Evolutionary conservation across 1,139 yeast genomes (phyloP), one percentile per base, ranked within the genome.

Genomic region (Hanseniaspora gamundiae): DNA sequence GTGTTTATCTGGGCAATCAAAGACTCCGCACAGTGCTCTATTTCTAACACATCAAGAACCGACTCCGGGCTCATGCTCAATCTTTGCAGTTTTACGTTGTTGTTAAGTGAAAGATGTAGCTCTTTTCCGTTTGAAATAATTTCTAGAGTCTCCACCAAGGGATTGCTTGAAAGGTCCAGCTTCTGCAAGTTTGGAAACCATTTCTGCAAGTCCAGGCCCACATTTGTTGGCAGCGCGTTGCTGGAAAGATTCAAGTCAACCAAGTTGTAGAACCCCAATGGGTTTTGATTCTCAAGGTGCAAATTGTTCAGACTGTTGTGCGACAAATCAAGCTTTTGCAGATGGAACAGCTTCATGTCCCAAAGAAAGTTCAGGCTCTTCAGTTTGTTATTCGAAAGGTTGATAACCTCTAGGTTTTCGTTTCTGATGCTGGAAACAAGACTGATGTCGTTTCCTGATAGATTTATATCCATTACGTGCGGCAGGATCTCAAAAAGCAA

Each of bases 351-450:
- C 13, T n/a, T 22, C 6, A 21, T 17, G 14, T n/a, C n/a, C 39
- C 27, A 24, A n/a, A 36, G 8, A n/a, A n/a, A 21, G 28, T n/a
- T 36, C n/a, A 36, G 4, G 11, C 11, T 13, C n/a, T 44, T 51
- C 33, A 54, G 36, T 13, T 40, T 41, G 47, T 56, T 57, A 36
- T 51, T 42, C 6, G 52, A 49, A 19, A 56, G 41, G 27, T 55
- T 47, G 6, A 57, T 26, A 21, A 46, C 46, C 42, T 56, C 59
- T 35, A 57, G 40, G 42, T 57, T 56, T n/a, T 45, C 16, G 13
- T 17, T 17, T n/a, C 2, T 33, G 9, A 19, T 17, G 3, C 11
- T 10, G n/a, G 4, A 11, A 14, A 33, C 11, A 9, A 17, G 10
- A 17, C 19, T 13, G 10, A 33, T 17, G n/a, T 17, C 10, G 16